Base-by-base conservation (phyloP, 352 stramenopile genomes). In the Globisporangium spinosum region DNA sequence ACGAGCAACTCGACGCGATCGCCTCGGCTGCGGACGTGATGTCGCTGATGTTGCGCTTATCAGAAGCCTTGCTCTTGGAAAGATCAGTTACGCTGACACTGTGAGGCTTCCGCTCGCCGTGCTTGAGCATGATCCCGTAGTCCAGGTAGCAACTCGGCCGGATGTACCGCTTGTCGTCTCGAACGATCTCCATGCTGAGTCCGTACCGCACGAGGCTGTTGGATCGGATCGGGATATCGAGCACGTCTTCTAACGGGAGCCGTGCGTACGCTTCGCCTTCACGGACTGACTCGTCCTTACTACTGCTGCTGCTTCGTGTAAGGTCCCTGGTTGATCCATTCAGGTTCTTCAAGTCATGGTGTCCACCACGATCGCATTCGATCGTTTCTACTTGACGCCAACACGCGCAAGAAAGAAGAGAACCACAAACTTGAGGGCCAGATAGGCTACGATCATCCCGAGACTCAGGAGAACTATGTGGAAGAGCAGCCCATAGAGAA, bases 101-200 rank as follows among this genome's bases (percentile, higher is more conserved):
- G 13, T 65, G 57, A 22, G 53, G 57, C 34, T 62, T 51, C 15
- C 62, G n/a, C 9, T 67, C 40, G n/a, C 62, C 64, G 40, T 74
- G 68, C 51, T 78, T 74, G 57, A 76, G 66, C 70, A 78, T 76
- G 51, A 78, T 62, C 1, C 73, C 73, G 25, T 70, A 77, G 53
- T 79, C 73, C 49, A 79, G 54, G 62, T 79, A 79, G 58, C 67
- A 77, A 43, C 67, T 75, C 40, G 67, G 73, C 2, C 70, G 70
- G 13, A 79, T 70, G 58, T 72, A 77, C n/a, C 56, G 57, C 22
- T 70, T 59, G 20, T 65, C 70, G 25, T 71, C 45, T 17, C 67
- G 64, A 5, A 73, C 61, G 45, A 77, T 67, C 68, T 79, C 70
- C 70, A 79, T 72, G 22, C 34, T 68, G 23, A 79, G 68, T 3